A percentile compares a stretch with the other conserved stretches of the same genome.
Conservation (phyloP, 768 basidiomycete genomes). For the Russula vinacea region DNA sequence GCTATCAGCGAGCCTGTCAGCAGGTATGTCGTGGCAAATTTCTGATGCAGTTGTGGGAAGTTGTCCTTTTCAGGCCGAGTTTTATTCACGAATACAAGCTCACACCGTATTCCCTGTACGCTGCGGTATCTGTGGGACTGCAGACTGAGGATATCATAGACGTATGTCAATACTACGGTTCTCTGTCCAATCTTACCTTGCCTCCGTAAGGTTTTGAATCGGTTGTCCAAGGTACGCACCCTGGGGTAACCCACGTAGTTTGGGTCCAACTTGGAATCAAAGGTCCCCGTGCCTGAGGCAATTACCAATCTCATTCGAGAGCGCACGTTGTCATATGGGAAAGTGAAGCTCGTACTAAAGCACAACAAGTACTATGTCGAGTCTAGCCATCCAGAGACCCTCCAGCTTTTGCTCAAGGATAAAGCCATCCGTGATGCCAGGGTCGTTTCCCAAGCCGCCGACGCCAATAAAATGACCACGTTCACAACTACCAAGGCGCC, state of each 20-base stretch:
- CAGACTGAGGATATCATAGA: conserved; percentile 99
- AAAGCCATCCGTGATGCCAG: conserved; percentile 79
- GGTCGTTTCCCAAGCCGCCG: conserved; percentile 66
- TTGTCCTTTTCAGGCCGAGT: conserved; percentile 62
- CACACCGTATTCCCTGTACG: conserved; percentile 96
- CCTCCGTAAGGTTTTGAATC: conserved; percentile 63
- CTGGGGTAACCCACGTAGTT: conserved; percentile 6
- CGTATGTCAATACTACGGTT: conserved; percentile 48
- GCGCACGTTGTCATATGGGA: conserved; percentile 94
- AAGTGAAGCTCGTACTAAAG: conserved; percentile 96
- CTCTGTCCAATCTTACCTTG: conserved; percentile 37
- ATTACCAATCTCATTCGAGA: conserved; percentile 87
- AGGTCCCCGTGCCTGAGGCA: conserved; percentile 90
- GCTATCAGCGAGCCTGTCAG: conserved; percentile 99
- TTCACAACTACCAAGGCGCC: conserved; percentile 83
- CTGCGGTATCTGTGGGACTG: conserved; percentile 95
- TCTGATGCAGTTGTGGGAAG: conserved; percentile 36
- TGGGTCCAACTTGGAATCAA: conserved; percentile 22
- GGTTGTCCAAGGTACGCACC: conserved; percentile 66
- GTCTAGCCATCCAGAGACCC: conserved; percentile 89
- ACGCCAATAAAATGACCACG: conserved; percentile 69
- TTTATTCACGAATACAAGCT: conserved; percentile 99
- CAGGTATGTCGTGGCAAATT: conserved; percentile 58
- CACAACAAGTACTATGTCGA: conserved; percentile 98
- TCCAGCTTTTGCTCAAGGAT: conserved; percentile 86